phyloP scores from a whole-genome alignment of 805 yeast species.

The Monosporozyma aquatica region DNA sequence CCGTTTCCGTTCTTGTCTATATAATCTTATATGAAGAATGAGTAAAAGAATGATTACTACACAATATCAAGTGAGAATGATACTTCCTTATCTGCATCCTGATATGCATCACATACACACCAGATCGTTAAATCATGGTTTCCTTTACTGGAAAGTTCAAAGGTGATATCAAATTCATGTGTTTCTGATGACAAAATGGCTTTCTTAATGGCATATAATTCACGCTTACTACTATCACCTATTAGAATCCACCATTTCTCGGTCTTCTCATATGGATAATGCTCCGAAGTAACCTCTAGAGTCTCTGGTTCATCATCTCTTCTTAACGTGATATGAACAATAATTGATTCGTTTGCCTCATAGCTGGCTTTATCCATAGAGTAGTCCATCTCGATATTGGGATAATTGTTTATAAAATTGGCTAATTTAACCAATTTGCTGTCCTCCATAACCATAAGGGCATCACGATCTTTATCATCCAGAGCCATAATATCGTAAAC shows the following conservation, averaged over 20 bases:
- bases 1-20: too few relatives aligned
- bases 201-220: conserved; percentile 66
- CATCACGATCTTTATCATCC: conserved; percentile 66
- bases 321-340: conserved; percentile 40
- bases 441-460: conserved; percentile 47
- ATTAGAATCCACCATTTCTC: conserved; percentile 79
- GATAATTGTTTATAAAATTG: conserved; percentile 80
- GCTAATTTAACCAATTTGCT: conserved; percentile 59
- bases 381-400: conserved; percentile 66
- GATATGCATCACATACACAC: conserved; percentile 84
- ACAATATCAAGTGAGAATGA: conserved; percentile 41
- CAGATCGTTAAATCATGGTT: conserved; percentile 56
- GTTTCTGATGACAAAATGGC: conserved; percentile 43
- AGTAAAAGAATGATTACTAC: conserved; percentile 10
- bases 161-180: conserved; percentile 45
- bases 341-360: conserved; percentile 40
- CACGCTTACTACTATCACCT: conserved; percentile 54
- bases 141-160: conserved; percentile 54
- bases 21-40: too few relatives aligned
- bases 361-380: conserved; percentile 37
- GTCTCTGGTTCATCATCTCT: conserved; percentile 78
- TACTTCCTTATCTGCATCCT: conserved; percentile 88
- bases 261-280: conserved; percentile 48
- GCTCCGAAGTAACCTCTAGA: conserved; percentile 47
- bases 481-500: conserved; percentile 69